Evolutionary conservation across 2,329 filamentous ascomycete genomes (phyloP).

Genomic region (Fusarium aywerte): DNA sequence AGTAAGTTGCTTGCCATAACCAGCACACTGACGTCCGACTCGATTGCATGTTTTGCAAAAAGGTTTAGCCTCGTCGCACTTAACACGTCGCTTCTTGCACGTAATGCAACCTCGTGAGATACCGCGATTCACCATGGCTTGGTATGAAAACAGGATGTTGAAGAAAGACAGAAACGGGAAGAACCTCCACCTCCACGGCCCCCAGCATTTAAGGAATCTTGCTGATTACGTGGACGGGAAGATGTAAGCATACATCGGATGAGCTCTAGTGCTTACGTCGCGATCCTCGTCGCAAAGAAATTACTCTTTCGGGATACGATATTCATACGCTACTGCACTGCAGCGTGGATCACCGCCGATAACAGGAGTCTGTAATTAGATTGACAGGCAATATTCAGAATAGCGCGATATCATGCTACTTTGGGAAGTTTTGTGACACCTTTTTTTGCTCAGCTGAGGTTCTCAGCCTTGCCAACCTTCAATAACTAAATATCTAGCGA

Average conservation of each 20-base stretch:
- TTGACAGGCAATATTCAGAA: no score
- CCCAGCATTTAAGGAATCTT: no score
- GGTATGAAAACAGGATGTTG: accelerated
- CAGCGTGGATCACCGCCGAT: neutral
- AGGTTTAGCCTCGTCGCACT: constrained; percentile 32
- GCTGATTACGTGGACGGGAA: no score
- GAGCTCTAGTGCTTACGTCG: neutral
- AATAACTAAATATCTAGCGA: no score
- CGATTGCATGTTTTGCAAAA: constrained; percentile 20
- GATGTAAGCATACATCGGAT: neutral
- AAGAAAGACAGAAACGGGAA: accelerated
- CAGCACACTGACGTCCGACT: constrained; percentile 22
- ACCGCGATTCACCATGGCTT: constrained; percentile 33
- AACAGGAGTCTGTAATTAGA: no score
- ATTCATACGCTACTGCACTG: neutral
- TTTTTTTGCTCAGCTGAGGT: no score
- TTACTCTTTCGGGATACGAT: neutral
- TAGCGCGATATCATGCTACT: no score
- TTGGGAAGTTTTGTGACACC: no score
- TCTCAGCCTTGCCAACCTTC: no score
- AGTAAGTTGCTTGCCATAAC: constrained; percentile 4
- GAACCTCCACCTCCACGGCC: accelerated
- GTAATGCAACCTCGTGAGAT: constrained; percentile 29
- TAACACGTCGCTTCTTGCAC: constrained; percentile 27
- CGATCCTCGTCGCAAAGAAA: neutral